Conservation (phyloP, 164 flowering plant genomes). For the Protea cynaroides region DNA sequence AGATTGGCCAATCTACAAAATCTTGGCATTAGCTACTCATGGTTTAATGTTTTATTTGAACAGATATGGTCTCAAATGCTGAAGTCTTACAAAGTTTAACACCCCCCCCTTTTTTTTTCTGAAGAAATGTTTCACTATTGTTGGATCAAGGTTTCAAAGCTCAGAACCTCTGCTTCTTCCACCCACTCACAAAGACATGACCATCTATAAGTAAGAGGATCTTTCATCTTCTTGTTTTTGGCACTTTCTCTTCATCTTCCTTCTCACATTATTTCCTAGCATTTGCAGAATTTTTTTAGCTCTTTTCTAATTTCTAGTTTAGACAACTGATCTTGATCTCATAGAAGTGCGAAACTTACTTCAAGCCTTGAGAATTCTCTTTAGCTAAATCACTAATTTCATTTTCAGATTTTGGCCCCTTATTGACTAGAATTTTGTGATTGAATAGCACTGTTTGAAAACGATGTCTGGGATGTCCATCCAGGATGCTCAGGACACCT, state of each 20-base stretch:
- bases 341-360: background rate
- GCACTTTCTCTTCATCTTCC: background rate
- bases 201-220: conserved; percentile 64
- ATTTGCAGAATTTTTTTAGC: conserved; percentile 1
- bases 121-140: conserved; percentile 66
- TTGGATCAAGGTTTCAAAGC: conserved; percentile 78
- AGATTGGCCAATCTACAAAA: no score
- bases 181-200: conserved; percentile 81
- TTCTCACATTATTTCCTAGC: background rate
- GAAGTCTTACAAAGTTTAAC: background rate
- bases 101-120: conserved; percentile 9
- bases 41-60: background rate
- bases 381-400: background rate
- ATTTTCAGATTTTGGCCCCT: background rate
- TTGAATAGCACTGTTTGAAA: no score
- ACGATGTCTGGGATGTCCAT: no score
- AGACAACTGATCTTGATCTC: no score
- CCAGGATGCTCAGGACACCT: no score
- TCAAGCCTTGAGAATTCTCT: background rate
- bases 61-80: background rate
- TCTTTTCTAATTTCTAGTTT: background rate
- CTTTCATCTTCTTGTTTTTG: background rate
- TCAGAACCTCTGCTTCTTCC: conserved; percentile 70
- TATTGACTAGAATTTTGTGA: no score
- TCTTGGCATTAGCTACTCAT: background rate